phyloP scores from a whole-genome alignment of 2,329 filamentous ascomycete genomes.

The Nannizziopsis barbatae region DNA sequence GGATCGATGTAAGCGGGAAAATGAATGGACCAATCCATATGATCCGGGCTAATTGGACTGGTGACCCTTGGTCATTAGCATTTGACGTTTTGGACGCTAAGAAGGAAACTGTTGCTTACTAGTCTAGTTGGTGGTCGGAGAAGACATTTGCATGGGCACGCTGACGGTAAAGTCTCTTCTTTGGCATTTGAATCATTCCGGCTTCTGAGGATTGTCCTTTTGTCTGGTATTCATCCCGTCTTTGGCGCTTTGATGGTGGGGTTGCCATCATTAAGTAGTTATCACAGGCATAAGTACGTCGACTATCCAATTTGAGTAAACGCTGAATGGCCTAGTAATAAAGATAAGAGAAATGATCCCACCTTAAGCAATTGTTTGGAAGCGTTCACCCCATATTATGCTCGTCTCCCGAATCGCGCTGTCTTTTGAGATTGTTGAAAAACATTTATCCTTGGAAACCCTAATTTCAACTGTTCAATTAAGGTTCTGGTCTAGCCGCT shows the following conservation, averaged over 20 bases:
- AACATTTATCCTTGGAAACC: too few relatives aligned
- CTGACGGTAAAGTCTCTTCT: conserved; percentile 94
- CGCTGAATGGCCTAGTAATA: too few relatives aligned
- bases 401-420: too few relatives aligned
- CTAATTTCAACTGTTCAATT: too few relatives aligned
- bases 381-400: too few relatives aligned
- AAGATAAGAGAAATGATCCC: too few relatives aligned
- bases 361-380: too few relatives aligned
- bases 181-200: conserved; percentile 47
- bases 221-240: conserved; percentile 55
- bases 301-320: too few relatives aligned
- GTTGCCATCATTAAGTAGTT: not conserved
- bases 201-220: conserved; percentile 28
- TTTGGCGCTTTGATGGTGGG: conserved; percentile 46
- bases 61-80: not conserved
- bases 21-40: conserved; percentile 84
- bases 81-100: not conserved
- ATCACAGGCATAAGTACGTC: too few relatives aligned
- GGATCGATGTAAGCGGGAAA: conserved; percentile 60
- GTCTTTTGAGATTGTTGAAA: too few relatives aligned
- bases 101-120: conserved; percentile 48
- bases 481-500: too few relatives aligned
- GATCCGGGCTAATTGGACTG: conserved; percentile 64
- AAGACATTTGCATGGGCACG: conserved; percentile 96
- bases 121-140: conserved; percentile 79